Evolutionary conservation across 768 basidiomycete genomes (phyloP).

Genomic region (Termitomyces sp.): DNA sequence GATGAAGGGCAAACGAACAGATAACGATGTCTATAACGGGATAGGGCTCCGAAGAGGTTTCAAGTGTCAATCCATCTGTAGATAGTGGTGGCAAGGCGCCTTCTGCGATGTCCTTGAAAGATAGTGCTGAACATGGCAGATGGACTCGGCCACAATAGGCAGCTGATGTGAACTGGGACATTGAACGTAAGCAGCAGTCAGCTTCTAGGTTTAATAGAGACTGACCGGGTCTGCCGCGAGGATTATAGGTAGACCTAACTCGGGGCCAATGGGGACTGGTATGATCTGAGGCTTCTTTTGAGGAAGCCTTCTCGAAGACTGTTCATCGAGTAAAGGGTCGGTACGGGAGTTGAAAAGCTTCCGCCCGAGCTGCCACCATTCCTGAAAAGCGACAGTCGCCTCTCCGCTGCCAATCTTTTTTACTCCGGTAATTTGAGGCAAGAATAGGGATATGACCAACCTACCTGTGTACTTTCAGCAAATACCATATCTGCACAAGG

Average conservation of each 20-base stretch:
- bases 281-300: slow-evolving; percentile 18
- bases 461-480: slow-evolving; percentile 19
- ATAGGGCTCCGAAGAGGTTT: background rate
- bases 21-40: slow-evolving; percentile 52
- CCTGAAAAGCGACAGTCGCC: slow-evolving; percentile 50
- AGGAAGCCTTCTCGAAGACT: slow-evolving; percentile 7
- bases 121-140: slow-evolving; percentile 48
- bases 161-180: slow-evolving; percentile 48
- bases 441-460: slow-evolving; percentile 13
- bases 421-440: background rate
- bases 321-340: background rate
- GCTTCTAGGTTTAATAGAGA: background rate
- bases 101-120: slow-evolving; percentile 59
- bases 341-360: slow-evolving; percentile 10
- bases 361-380: slow-evolving; percentile 51
- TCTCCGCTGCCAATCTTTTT: slow-evolving; percentile 46
- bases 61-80: slow-evolving; percentile 9
- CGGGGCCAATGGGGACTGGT: slow-evolving; percentile 27
- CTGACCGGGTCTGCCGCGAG: slow-evolving; percentile 51
- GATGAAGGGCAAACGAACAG: slow-evolving; percentile 73
- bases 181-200: background rate
- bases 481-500: slow-evolving; percentile 8
- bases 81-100: slow-evolving; percentile 39
- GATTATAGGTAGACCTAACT: slow-evolving; percentile 27
- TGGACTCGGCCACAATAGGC: slow-evolving; percentile 54